A percentile compares a stretch with the other conserved stretches of the same genome.
phyloP scores from a whole-genome alignment of 345 rosid species.

The Cochlearia excelsa region DNA sequence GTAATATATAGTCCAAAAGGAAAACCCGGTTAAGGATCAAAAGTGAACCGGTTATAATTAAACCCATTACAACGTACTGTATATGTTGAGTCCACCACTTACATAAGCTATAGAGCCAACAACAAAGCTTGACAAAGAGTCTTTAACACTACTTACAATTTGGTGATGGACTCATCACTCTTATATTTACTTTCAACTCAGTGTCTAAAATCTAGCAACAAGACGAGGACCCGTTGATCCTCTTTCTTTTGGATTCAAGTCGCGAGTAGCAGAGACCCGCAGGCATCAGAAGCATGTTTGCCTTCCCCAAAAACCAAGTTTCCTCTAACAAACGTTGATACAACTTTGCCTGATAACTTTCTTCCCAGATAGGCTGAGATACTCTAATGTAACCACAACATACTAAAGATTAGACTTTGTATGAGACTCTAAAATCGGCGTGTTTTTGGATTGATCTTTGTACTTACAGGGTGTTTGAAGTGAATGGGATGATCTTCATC shows the following conservation, averaged over 20 bases:
- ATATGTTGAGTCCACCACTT: not conserved
- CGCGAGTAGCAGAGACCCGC: conserved; percentile 69
- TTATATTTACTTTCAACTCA: not conserved
- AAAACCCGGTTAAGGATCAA: conserved; percentile 8
- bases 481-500: conserved; percentile 56
- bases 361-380: conserved; percentile 84
- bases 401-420: not conserved
- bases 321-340: conserved; percentile 83
- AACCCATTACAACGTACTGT: not conserved
- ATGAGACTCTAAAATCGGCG: not conserved
- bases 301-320: conserved; percentile 81
- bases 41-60: conserved; percentile 5
- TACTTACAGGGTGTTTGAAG: conserved; percentile 73
- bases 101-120: not conserved
- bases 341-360: conserved; percentile 70
- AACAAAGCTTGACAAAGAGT: conserved; percentile 15
- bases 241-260: conserved; percentile 22
- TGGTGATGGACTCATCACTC: too few relatives aligned
- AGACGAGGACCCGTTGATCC: not conserved
- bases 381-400: conserved; percentile 43
- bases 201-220: not conserved
- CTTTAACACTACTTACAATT: not conserved
- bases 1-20: too few relatives aligned
- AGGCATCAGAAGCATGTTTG: conserved; percentile 74
- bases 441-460: not conserved